Conservation (phyloP, 2,329 filamentous ascomycete genomes). For the Beauveria sp. region DNA sequence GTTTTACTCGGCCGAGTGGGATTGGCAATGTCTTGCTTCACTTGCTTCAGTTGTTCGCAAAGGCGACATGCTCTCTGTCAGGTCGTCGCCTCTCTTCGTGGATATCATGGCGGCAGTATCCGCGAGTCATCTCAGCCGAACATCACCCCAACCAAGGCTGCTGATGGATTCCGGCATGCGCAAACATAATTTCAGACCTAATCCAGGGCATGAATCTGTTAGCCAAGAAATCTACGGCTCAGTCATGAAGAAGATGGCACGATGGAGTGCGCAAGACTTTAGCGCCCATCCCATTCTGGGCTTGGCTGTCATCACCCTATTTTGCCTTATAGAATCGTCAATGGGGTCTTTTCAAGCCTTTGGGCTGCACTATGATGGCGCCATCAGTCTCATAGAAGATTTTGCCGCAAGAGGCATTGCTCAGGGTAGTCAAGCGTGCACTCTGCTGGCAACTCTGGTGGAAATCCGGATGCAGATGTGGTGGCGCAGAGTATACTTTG, state of each 20-base stretch:
- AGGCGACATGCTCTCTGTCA: not conserved
- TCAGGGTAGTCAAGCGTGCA: not conserved
- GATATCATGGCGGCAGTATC: constrained; percentile 10
- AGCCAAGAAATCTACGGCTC: constrained; percentile 12
- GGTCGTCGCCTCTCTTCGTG: not conserved
- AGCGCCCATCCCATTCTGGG: not conserved
- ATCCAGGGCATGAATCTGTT: constrained; percentile 8
- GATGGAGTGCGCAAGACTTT: constrained; percentile 12
- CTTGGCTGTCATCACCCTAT: constrained; percentile 14
- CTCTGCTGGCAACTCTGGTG: constrained; percentile 14
- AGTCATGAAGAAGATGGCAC: constrained; percentile 11
- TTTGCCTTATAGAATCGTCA: constrained; percentile 18
- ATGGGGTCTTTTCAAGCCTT: constrained; percentile 19
- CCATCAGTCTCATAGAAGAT: not conserved
- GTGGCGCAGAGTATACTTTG: constrained; percentile 19
- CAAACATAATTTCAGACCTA: constrained; percentile 1
- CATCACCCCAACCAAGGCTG: constrained; percentile 1
- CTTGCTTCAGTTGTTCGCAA: not conserved
- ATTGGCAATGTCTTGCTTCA: not conserved
- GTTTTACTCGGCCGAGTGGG: not conserved
- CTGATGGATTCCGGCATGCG: not conserved
- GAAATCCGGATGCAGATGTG: constrained; percentile 18
- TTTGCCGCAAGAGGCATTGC: not conserved
- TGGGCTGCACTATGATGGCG: constrained; percentile 12
- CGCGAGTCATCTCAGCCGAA: constrained; percentile 11